Base-by-base conservation (phyloP, 2,329 filamentous ascomycete genomes). In the Fusarium guadeloupense region DNA sequence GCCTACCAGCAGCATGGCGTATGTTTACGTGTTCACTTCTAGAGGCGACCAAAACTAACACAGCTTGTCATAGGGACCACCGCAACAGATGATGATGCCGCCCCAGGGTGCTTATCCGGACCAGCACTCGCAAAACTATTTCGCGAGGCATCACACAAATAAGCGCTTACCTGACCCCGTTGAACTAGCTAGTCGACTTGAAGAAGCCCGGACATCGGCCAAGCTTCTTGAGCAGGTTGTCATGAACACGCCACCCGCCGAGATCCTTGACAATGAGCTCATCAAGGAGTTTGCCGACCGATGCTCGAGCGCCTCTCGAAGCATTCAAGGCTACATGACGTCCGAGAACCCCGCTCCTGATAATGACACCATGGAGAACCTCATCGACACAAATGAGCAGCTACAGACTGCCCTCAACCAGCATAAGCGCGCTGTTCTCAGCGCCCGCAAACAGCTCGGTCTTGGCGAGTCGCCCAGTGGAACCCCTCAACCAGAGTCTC, bases 371-470 rank as follows among this genome's bases (percentile, higher is more conserved):
- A 92, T 98, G 85, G 88, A 95, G 72, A 93, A 88, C 13, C 80
- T 99, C 59, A 97, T 99, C 70, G 93, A 97, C 75, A 95, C 92
- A 13, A 97, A 96, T 73, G 95, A 98, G 75, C 90, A 94, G 72
- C 81, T 99, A 25, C 91, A 92, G 58, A 86, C 91, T 38, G 89
- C 93, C 0, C 82, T 94, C 34, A 95, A 88, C 62, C 88, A 92
- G 72, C 92, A 97, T 74, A 92, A 96, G 75, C 87, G 93, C 49
- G 89, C 92, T 9, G 80, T 96, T 34, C 77, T 89, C n/a, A 82
- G 81, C 54, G 85, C 86, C 4, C 79, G 83, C 59, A 88, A 88
- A 70, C 78, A 82, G 31, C 74, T 84, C 5, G 82, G 83, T 19
- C 67, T 74, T 19, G 66, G 71, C 12, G 71, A 71, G 4, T 70